Base-by-base conservation (phyloP, 305 asterid species). In the Andrographis paniculata region DNA sequence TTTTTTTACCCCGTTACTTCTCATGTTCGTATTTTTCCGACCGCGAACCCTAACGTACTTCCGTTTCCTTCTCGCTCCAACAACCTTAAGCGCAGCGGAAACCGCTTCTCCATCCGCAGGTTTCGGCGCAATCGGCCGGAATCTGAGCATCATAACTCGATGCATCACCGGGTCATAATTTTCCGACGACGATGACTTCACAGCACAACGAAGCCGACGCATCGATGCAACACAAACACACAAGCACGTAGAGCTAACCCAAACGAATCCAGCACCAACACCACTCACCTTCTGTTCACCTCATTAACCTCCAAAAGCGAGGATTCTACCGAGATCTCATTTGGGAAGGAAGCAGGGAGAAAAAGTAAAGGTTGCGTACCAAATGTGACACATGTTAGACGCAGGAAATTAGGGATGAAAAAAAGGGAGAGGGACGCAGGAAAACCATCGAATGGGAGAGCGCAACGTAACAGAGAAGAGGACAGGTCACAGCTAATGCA, bases 81-180 rank as follows among this genome's bases (percentile, higher is more conserved):
- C 11, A 3, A 37, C 20, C 42, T 17, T 53, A 9, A 11, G 13
- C 11, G 56, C 45, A 0, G 37, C 59, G 19, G 64, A 11, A 14
- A 30, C 12, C 3, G 16, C 39, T 14, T 55, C 60, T 8, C 58
- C 61, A 17, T 22, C 62, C 21, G 62, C 24, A 36, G 76, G 76
- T 48, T 69, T 69, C 1, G 76, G 76, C 21, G 72, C 72, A 23
- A 69, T 69, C 19, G 76, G 76, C 28, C 71, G 68, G 66, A 64
- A 69, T 14, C 62, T 40, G 14, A 56, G 63, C 72, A 69, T 60
- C 30, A 24, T 24, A 41, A 62, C 41, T 28, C 60, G 46, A 20
- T 62, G 45, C 53, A 50, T 49, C 6, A 52, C 47, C 36, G 60
- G 28, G 42, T 20, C 39, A 14, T 44, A 11, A 23, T 40, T 30